Percentiles rank a stretch among this genome's conserved stretches.
Conservation (phyloP, 805 yeast genomes). For the Metschnikowia lunata region DNA sequence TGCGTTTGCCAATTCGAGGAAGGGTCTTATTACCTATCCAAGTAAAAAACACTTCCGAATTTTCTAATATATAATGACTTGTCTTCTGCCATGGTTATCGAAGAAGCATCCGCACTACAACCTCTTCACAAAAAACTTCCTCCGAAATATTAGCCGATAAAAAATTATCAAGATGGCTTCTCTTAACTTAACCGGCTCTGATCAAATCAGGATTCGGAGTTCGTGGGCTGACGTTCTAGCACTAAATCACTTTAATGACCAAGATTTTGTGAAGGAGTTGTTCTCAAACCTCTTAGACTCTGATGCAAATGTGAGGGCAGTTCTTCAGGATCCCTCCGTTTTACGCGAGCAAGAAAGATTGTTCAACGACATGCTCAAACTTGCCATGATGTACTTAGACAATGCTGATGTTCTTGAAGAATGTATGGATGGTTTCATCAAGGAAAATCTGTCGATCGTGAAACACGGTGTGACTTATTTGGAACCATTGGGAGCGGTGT, state of each 20-base stretch:
- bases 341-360: slow-evolving; percentile 29
- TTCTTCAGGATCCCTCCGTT: slow-evolving; percentile 20
- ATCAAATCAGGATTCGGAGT: slow-evolving; percentile 21
- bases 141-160: background rate
- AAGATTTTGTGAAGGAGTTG: slow-evolving; percentile 28
- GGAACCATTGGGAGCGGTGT: slow-evolving; percentile 40
- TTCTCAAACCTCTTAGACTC: slow-evolving; percentile 32
- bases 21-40: background rate
- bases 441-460: slow-evolving; percentile 27
- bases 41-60: too few relatives aligned
- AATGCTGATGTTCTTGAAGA: slow-evolving; percentile 26
- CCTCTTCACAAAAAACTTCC: too few relatives aligned
- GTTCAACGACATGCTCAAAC: slow-evolving; percentile 34
- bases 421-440: slow-evolving; percentile 30
- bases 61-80: too few relatives aligned
- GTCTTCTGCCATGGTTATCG: too few relatives aligned
- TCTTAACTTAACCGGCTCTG: slow-evolving; percentile 11
- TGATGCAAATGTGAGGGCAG: slow-evolving; percentile 22
- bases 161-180: slow-evolving; percentile 5
- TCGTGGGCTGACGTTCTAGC: slow-evolving; percentile 34
- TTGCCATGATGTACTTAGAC: slow-evolving; percentile 29
- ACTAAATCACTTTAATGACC: slow-evolving; percentile 27
- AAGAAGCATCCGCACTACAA: too few relatives aligned
- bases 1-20: background rate
- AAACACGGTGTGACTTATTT: slow-evolving; percentile 26